A percentile compares a stretch with the other conserved stretches of the same genome.
These are phyloP conservation scores for Aureobasidium pullulans DNA, from an alignment of 2,329 filamentous ascomycete genomes.

Conservation along the genomic window DNA sequence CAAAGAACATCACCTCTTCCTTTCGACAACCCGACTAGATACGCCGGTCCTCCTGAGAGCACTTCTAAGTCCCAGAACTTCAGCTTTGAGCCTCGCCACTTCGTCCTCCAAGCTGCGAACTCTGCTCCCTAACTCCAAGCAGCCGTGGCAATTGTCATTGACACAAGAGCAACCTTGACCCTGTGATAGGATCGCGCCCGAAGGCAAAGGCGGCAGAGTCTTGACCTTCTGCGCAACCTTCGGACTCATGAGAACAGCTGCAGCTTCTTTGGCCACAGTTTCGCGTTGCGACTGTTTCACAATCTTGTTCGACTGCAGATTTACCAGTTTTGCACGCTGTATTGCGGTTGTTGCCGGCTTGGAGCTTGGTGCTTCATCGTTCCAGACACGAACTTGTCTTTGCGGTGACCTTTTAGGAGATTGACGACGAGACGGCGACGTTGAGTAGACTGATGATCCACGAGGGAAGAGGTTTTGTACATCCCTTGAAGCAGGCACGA, in stretches of 20 bases:
- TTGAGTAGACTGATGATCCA: neutral
- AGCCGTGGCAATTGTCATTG: neutral
- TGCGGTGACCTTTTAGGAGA: constrained; percentile 1
- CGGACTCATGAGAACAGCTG: neutral
- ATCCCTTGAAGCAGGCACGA: constrained; percentile 1
- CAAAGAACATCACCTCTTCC: neutral
- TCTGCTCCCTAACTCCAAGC: neutral
- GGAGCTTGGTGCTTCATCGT: neutral
- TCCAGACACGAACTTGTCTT: neutral
- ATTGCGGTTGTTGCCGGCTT: neutral
- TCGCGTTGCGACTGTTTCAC: neutral
- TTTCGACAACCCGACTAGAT: neutral
- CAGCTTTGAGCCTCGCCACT: constrained; percentile 13
- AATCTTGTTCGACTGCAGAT: neutral
- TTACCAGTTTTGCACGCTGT: neutral
- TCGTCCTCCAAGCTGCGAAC: constrained; percentile 13
- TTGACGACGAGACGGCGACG: neutral
- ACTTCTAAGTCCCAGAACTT: constrained; percentile 16
- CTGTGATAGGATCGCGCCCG: neutral
- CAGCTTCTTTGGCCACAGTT: neutral
- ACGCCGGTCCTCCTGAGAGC: constrained; percentile 4
- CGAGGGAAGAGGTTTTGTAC: constrained; percentile 2
- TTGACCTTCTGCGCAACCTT: neutral
- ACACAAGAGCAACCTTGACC: neutral
- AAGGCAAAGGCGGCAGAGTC: neutral